phyloP scores from a whole-genome alignment of 208 protist species.

The Leishmania mexicana region DNA sequence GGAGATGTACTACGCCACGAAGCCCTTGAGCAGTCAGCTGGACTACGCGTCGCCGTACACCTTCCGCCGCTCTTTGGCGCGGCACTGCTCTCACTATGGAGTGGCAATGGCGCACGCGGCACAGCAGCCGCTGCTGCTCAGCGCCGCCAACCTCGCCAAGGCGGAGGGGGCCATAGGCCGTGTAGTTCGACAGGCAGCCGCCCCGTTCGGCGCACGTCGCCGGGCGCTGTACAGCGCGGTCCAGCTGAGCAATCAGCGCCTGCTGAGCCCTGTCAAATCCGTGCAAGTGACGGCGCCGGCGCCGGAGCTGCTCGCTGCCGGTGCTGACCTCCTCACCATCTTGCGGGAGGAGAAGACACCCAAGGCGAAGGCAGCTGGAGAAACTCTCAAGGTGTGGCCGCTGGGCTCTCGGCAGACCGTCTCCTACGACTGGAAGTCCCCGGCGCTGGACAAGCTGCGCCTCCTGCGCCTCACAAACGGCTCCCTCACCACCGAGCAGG shows the following conservation, averaged over 20 bases:
- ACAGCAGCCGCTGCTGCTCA: slow-evolving; percentile 67
- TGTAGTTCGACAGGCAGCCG: slow-evolving; percentile 41
- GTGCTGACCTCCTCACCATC: slow-evolving; percentile 30
- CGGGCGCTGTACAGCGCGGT: slow-evolving; percentile 39
- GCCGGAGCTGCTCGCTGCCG: slow-evolving; percentile 52
- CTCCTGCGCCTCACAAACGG: slow-evolving; percentile 23
- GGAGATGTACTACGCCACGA: slow-evolving; percentile 81
- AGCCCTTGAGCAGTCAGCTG: slow-evolving; percentile 69
- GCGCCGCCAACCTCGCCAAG: slow-evolving; percentile 56
- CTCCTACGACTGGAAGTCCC: slow-evolving; percentile 60
- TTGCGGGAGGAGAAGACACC: slow-evolving; percentile 13
- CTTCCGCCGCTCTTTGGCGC: slow-evolving; percentile 64
- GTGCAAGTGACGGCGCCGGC: slow-evolving; percentile 41
- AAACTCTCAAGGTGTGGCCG: slow-evolving; percentile 54
- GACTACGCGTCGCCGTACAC: slow-evolving; percentile 88
- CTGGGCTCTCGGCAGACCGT: slow-evolving; percentile 65
- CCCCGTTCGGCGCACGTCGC: slow-evolving; percentile 56
- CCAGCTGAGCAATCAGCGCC: slow-evolving; percentile 36
- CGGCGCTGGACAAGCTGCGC: slow-evolving; percentile 50
- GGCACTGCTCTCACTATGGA: slow-evolving; percentile 65
- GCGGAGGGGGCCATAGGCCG: slow-evolving; percentile 58
- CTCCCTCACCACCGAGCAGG: slow-evolving; percentile 52
- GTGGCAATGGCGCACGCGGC: slow-evolving; percentile 66
- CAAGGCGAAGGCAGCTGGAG: background rate
- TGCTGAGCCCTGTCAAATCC: slow-evolving; percentile 41